Evolutionary conservation across 352 stramenopile species (phyloP), one percentile per base, ranked within the genome.

Genomic region (Thraustochytrium sp.): DNA sequence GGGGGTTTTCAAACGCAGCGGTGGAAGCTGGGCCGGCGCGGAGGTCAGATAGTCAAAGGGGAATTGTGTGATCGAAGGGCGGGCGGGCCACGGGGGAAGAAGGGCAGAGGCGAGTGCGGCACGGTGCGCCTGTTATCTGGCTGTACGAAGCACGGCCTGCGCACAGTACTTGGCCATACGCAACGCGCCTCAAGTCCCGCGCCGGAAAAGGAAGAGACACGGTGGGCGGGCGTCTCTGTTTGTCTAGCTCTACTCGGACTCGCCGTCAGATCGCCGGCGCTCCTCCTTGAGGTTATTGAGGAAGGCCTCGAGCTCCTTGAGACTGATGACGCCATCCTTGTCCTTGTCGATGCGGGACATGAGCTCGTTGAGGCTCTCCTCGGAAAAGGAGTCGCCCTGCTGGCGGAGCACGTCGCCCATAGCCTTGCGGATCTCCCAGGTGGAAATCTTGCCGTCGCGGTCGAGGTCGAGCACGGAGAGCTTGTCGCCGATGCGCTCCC

Each of bases 401-500:
- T 54, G 48, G 31, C 40, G 31, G 80, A 98, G 85, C 63, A 98
- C 96, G 53, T 93, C 96, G 86, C 97, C 94, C 16, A 99, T 91
- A 0, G 94, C 94, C 84, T 97, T 90, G 62, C 93, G 93, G 76
- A 99, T 90, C 89, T 99, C 96, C 85, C 98, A 94, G n/a, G 90
- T 90, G 37, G 91, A 93, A 31, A 99, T 61, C 72, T 98, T 91
- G 83, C 96, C 96, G 89, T 99, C 96, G 62, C 90, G 93, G 89
- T 99, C 97, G 85, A 94, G 93, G 87, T 99, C 96, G 31, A 99
- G 88, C 82, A 98, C 91, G 85, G 99, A 96, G 64, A 99, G 91
- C 63, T 97, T 97, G 86, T 98, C 94, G 82, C 97, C 97, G 86
- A 99, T 96, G 84, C 97, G 94, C 78, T 92, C 89, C 86, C 99